Percentiles rank a stretch among this genome's conserved stretches.
phyloP scores from a whole-genome alignment of 352 stramenopile species.

The Phytophthora brassicae region DNA sequence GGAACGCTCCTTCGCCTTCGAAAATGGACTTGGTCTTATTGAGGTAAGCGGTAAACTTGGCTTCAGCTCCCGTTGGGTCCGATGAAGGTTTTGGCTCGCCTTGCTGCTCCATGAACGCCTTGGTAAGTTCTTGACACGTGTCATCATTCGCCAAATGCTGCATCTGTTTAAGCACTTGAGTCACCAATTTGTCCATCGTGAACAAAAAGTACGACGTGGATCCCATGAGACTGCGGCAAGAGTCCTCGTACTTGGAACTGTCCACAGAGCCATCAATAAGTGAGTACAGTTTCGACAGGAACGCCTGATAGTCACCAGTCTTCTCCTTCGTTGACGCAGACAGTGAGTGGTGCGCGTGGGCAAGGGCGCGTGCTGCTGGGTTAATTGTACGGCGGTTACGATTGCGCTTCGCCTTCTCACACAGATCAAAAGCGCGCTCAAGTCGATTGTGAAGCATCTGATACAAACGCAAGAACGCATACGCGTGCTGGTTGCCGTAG shows the following conservation, averaged over 20 bases:
- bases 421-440: conserved; percentile 78
- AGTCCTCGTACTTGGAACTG: conserved; percentile 89
- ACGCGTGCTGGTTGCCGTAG: conserved; percentile 84
- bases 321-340: conserved; percentile 61
- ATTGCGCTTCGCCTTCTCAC: conserved; percentile 86
- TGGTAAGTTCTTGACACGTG: conserved; percentile 76
- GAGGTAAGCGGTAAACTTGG: conserved; percentile 53
- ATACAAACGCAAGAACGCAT: conserved; percentile 89
- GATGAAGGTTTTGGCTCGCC: conserved; percentile 30
- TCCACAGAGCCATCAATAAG: conserved; percentile 88
- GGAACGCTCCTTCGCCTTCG: conserved; percentile 81
- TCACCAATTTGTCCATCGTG: conserved; percentile 91
- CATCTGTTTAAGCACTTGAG: conserved; percentile 88
- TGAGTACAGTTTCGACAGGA: conserved; percentile 85
- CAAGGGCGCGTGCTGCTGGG: conserved; percentile 73
- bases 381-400: conserved; percentile 87
- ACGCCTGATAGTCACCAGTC: conserved; percentile 85
- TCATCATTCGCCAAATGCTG: conserved; percentile 83
- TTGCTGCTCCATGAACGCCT: conserved; percentile 67
- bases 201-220: conserved; percentile 91
- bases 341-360: conserved; percentile 66
- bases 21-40: conserved; percentile 80
- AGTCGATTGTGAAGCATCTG: conserved; percentile 87
- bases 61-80: conserved; percentile 31
- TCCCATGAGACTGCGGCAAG: conserved; percentile 87